A percentile compares a stretch with the other conserved stretches of the same genome.
These are phyloP conservation scores for Picea glauca DNA, from an alignment of 75 land plant genomes.

Conservation along the genomic window DNA sequence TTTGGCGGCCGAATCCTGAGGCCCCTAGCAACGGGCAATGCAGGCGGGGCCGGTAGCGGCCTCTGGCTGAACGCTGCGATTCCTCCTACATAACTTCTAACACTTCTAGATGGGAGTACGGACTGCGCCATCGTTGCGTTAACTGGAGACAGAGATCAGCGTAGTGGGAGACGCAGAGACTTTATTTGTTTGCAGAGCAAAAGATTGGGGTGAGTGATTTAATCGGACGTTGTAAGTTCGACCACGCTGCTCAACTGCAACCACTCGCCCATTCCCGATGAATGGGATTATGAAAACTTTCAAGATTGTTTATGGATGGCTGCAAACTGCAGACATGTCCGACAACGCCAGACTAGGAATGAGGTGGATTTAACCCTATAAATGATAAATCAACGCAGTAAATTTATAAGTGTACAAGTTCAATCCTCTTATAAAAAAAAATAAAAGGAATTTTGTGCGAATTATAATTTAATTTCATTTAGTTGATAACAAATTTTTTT, in stretches of 20 bases:
- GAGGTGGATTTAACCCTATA: no score
- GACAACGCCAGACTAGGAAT: no score
- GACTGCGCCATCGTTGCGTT: conserved; percentile 6
- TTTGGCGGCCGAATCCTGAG: neutral
- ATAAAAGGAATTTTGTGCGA: no score
- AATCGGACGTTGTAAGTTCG: neutral
- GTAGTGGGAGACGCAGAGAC: neutral
- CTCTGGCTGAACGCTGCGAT: neutral
- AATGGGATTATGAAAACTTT: no score
- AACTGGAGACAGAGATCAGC: neutral
- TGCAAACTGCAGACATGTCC: no score
- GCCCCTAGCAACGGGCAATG: neutral
- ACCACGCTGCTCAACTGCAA: neutral
- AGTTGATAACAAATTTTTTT: no score
- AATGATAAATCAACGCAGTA: no score
- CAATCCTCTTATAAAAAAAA: no score
- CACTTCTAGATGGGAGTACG: neutral
- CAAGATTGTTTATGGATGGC: no score
- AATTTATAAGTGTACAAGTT: no score
- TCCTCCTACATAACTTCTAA: neutral
- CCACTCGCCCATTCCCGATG: neutral
- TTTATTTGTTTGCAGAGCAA: neutral
- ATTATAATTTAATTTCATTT: no score
- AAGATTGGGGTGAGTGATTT: neutral
- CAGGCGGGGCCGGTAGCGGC: neutral